A percentile compares a stretch with the other conserved stretches of the same genome.
Evolutionary conservation across 1,284 basidiomycete species (phyloP).

Genomic region (Sanghuangporus baumii): DNA sequence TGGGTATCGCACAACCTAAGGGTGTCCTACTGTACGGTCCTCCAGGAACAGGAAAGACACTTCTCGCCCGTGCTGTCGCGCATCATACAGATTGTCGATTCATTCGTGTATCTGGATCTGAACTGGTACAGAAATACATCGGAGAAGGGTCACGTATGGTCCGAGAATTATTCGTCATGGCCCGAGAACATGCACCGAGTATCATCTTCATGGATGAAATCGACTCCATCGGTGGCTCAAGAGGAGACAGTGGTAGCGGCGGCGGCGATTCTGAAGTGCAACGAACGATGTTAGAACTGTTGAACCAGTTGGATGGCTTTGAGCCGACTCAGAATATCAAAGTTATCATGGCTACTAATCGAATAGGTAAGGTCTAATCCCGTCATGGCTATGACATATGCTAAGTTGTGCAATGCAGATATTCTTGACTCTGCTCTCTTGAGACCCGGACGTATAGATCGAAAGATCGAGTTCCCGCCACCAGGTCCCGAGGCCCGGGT

Average conservation of each 20-base stretch:
- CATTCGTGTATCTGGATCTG: slow-evolving; percentile 93
- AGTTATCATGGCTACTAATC: slow-evolving; percentile 99
- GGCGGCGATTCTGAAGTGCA: slow-evolving; percentile 97
- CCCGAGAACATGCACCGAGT: slow-evolving; percentile 95
- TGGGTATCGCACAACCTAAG: slow-evolving; percentile 97
- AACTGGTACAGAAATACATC: slow-evolving; percentile 98
- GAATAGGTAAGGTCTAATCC: slow-evolving; percentile 63
- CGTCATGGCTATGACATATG: not conserved
- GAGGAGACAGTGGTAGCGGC: slow-evolving; percentile 86
- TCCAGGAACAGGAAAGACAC: slow-evolving; percentile 95
- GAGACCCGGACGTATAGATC: slow-evolving; percentile 94
- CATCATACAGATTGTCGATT: slow-evolving; percentile 99
- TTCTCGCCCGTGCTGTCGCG: slow-evolving; percentile 90
- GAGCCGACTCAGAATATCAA: slow-evolving; percentile 99
- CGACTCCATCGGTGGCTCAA: slow-evolving; percentile 93
- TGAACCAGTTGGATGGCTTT: slow-evolving; percentile 98
- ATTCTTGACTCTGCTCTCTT: slow-evolving; percentile 94
- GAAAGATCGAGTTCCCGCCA: slow-evolving; percentile 99
- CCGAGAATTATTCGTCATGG: slow-evolving; percentile 98
- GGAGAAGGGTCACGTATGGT: slow-evolving; percentile 97
- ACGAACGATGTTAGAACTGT: slow-evolving; percentile 93
- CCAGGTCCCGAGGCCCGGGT: slow-evolving; percentile 97
- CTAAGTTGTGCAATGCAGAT: slow-evolving; percentile 42
- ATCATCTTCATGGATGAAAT: slow-evolving; percentile 99
- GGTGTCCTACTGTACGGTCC: slow-evolving; percentile 96